Evolutionary conservation across 345 rosid species (phyloP).

Genomic region (Gossypium ekmanianum): DNA sequence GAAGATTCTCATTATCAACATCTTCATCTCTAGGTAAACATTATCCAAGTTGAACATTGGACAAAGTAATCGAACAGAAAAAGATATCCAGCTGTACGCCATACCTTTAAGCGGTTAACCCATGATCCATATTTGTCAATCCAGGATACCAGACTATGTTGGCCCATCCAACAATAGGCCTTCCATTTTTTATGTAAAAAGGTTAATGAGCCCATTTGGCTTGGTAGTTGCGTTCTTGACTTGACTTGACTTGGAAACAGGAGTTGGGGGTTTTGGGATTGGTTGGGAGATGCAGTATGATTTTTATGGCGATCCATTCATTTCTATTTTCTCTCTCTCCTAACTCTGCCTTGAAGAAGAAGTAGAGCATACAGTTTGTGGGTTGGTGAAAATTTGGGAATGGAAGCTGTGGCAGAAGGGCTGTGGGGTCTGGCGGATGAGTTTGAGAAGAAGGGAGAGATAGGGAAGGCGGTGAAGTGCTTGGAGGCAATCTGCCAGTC

Average conservation of each 20-base stretch:
- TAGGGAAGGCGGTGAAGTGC: constrained; percentile 74
- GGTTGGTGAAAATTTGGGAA: constrained; percentile 13
- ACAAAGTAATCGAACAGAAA: no score
- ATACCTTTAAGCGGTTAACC: not conserved
- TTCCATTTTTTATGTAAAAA: not conserved
- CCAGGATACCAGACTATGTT: not conserved
- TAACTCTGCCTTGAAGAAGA: not conserved
- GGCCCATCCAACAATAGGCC: not conserved
- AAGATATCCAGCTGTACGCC: not conserved
- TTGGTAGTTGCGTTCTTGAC: not conserved
- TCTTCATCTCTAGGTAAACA: no score
- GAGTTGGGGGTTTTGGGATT: not conserved
- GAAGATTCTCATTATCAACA: no score
- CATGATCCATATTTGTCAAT: not conserved
- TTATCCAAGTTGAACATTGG: no score
- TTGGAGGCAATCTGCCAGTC: constrained; percentile 87
- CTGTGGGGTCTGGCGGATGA: constrained; percentile 88
- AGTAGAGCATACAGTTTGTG: not conserved
- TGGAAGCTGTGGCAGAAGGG: constrained; percentile 87
- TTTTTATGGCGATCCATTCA: not conserved
- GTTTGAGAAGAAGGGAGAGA: constrained; percentile 67
- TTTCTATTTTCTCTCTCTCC: not conserved
- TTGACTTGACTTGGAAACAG: not conserved
- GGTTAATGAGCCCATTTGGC: not conserved
- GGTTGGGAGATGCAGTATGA: not conserved